phyloP scores from a whole-genome alignment of 2,329 filamentous ascomycete genomes.

The Nemania sp. region DNA sequence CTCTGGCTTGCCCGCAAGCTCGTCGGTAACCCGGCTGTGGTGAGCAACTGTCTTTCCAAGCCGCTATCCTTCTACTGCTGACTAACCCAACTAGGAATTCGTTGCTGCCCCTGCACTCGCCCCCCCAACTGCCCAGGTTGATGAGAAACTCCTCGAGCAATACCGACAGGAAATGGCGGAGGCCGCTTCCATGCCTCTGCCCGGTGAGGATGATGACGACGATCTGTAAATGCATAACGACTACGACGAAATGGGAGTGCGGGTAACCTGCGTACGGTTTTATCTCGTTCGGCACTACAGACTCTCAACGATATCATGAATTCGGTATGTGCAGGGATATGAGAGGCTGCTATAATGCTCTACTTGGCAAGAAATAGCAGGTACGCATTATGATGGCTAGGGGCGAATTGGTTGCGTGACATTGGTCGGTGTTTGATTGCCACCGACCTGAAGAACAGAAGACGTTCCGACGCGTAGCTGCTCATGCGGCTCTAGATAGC shows the following conservation, averaged over 20 bases:
- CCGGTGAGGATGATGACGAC: constrained; percentile 88
- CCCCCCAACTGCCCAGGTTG: constrained; percentile 88
- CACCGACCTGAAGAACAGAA: constrained; percentile 30
- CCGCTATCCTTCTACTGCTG: constrained; percentile 29
- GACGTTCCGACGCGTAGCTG: constrained; percentile 40
- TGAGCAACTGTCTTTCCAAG: constrained; percentile 49
- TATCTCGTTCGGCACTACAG: constrained; percentile 16
- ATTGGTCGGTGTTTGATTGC: constrained; percentile 33
- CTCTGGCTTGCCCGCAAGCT: constrained; percentile 99
- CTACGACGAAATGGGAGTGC: constrained; percentile 14
- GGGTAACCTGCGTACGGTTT: constrained; percentile 21
- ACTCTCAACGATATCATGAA: constrained; percentile 19
- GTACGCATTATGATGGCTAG: constrained; percentile 29
- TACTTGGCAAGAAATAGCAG: constrained; percentile 35
- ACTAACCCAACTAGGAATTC: constrained; percentile 71
- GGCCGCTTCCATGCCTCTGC: constrained; percentile 82
- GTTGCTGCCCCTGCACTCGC: constrained; percentile 94
- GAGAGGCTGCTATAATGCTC: constrained; percentile 36
- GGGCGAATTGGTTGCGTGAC: constrained; percentile 32
- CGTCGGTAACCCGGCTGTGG: constrained; percentile 86
- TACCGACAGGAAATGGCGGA: constrained; percentile 88
- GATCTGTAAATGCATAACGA: constrained; percentile 55
- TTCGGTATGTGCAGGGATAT: constrained; percentile 31
- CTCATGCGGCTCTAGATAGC: constrained; percentile 43
- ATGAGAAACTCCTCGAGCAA: constrained; percentile 77